phyloP scores from a whole-genome alignment of 345 rosid genomes.

The Erucastrum elatum region DNA sequence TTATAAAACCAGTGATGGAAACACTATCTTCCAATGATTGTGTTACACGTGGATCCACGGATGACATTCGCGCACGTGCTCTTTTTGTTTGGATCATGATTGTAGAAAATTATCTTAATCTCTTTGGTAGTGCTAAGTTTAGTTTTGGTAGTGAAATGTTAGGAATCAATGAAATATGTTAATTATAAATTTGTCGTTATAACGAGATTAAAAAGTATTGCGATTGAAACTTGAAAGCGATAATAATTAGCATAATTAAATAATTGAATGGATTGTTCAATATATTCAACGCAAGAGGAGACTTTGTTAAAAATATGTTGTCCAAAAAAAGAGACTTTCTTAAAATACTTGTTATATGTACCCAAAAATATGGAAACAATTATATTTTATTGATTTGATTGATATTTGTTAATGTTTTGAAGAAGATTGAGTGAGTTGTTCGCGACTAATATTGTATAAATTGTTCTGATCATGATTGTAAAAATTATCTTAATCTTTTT shows the following conservation, averaged over 20 bases:
- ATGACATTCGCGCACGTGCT: constrained; percentile 3
- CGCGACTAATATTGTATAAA: no score
- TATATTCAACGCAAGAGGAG: neutral
- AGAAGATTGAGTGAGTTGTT: no score
- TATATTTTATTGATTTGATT: no score
- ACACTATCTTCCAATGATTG: neutral
- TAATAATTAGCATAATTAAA: neutral
- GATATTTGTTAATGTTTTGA: no score
- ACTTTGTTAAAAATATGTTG: no score
- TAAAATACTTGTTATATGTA: neutral
- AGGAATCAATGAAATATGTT: neutral
- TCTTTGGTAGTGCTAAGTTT: neutral
- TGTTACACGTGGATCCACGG: constrained; percentile 23
- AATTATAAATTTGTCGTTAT: neutral
- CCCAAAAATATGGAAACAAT: neutral
- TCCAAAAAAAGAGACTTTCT: no score
- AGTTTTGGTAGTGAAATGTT: neutral
- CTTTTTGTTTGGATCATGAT: neutral
- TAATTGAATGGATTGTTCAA: neutral
- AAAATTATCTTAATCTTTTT: no score
- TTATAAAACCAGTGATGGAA: neutral
- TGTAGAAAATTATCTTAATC: neutral
- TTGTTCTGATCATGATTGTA: no score
- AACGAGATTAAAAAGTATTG: neutral
- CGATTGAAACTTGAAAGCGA: neutral